These are phyloP conservation scores for Linnemannia exigua DNA, from an alignment of 192 early-diverging fungal species.

Conservation along the genomic window DNA sequence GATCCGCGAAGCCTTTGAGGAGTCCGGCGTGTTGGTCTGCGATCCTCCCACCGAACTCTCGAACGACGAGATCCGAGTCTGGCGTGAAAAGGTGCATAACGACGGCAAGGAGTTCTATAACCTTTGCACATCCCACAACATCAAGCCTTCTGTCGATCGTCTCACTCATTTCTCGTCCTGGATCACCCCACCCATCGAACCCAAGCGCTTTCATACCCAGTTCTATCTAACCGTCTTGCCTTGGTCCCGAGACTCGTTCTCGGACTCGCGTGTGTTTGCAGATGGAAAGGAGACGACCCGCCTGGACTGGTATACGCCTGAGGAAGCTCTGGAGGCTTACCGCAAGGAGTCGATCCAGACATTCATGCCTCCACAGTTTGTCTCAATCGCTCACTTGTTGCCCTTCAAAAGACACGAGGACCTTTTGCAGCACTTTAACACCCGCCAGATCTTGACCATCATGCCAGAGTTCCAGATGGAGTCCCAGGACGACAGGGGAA, in stretches of 20 bases:
- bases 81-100: conserved; percentile 65
- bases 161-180: conserved; percentile 75
- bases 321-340: conserved; percentile 68
- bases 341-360: conserved; percentile 59
- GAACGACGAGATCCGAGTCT: conserved; percentile 45
- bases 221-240: conserved; percentile 75
- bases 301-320: conserved; percentile 79
- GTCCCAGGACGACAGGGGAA: conserved; percentile 32
- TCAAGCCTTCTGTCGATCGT: conserved; percentile 61
- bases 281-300: conserved; percentile 74
- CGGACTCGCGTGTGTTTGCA: conserved; percentile 43
- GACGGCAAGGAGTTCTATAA: conserved; percentile 64
- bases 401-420: conserved; percentile 62
- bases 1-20: conserved; percentile 87
- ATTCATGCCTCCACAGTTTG: conserved; percentile 77
- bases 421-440: conserved; percentile 34
- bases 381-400: conserved; percentile 66
- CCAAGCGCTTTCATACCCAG: conserved; percentile 74
- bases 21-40: conserved; percentile 78
- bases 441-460: conserved; percentile 36
- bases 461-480: conserved; percentile 58
- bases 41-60: conserved; percentile 40
- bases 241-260: conserved; percentile 51
- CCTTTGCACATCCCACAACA: conserved; percentile 59
- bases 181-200: conserved; percentile 71